Evolutionary conservation across 2,329 filamentous ascomycete species (phyloP).

Genomic region (Colletotrichum trifolii): DNA sequence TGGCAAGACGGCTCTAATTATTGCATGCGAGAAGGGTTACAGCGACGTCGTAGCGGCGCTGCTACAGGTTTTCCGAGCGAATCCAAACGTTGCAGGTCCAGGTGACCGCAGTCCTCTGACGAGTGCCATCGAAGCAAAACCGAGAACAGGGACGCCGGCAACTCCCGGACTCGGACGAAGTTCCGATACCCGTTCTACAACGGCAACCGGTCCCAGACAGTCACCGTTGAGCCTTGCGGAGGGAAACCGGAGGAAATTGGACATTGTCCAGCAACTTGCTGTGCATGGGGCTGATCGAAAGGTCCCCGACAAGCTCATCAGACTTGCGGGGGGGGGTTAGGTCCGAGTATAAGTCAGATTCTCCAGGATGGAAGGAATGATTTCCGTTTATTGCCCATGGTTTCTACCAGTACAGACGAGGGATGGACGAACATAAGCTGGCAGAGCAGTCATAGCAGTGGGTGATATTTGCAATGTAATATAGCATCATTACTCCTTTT

Average conservation of each 20-base stretch:
- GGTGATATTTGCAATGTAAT: no score
- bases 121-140: background rate
- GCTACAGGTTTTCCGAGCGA: background rate
- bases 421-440: no score
- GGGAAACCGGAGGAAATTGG: background rate
- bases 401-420: no score
- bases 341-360: no score
- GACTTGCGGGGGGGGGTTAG: no score
- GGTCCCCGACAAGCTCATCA: background rate
- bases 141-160: background rate
- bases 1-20: constrained; percentile 2
- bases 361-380: no score
- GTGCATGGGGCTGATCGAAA: background rate
- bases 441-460: no score
- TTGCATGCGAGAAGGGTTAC: constrained; percentile 1
- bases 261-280: background rate
- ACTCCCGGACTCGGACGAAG: background rate
- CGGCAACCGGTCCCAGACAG: background rate
- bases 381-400: no score
- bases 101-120: background rate
- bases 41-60: background rate
- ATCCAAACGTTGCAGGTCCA: background rate
- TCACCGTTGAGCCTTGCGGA: background rate
- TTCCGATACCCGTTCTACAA: background rate
- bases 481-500: no score